phyloP scores from a whole-genome alignment of 106 monocot species.

The Dactylorhiza incarnata region DNA sequence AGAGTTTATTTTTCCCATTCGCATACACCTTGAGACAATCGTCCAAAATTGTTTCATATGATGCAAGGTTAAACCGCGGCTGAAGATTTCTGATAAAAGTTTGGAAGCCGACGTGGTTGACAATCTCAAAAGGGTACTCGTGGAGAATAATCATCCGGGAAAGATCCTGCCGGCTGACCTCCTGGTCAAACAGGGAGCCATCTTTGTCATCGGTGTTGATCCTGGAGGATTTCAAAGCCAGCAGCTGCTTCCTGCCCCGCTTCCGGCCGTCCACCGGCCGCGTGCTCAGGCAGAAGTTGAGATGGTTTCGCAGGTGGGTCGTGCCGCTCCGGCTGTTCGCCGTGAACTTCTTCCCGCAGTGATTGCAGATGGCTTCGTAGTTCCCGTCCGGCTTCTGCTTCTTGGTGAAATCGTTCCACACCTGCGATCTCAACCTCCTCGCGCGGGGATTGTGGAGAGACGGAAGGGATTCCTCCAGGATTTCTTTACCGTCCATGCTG shows the following conservation, averaged over 20 bases:
- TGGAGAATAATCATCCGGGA: slow-evolving; percentile 70
- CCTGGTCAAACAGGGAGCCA: slow-evolving; percentile 43
- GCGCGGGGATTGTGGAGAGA: slow-evolving; percentile 8
- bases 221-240: slow-evolving; percentile 11
- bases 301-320: slow-evolving; percentile 69
- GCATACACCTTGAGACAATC: slow-evolving; percentile 65
- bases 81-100: slow-evolving; percentile 70
- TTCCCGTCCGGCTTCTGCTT: slow-evolving; percentile 52
- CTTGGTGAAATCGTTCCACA: slow-evolving; percentile 86
- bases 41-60: slow-evolving; percentile 33
- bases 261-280: slow-evolving; percentile 16
- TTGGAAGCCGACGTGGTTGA: slow-evolving; percentile 58
- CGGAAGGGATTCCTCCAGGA: background rate
- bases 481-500: slow-evolving; percentile 8
- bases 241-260: slow-evolving; percentile 41
- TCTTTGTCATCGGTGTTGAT: slow-evolving; percentile 11
- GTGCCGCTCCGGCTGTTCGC: slow-evolving; percentile 75
- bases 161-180: slow-evolving; percentile 55
- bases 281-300: slow-evolving; percentile 43
- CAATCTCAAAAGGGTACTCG: slow-evolving; percentile 60
- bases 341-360: slow-evolving; percentile 69
- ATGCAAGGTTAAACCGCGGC: slow-evolving; percentile 51
- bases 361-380: slow-evolving; percentile 66
- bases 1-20: slow-evolving; percentile 28
- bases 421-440: slow-evolving; percentile 42